Evolutionary conservation across 2,329 filamentous ascomycete species (phyloP), one percentile per base, ranked within the genome.

Genomic region (Arthrobotrys megalospora): DNA sequence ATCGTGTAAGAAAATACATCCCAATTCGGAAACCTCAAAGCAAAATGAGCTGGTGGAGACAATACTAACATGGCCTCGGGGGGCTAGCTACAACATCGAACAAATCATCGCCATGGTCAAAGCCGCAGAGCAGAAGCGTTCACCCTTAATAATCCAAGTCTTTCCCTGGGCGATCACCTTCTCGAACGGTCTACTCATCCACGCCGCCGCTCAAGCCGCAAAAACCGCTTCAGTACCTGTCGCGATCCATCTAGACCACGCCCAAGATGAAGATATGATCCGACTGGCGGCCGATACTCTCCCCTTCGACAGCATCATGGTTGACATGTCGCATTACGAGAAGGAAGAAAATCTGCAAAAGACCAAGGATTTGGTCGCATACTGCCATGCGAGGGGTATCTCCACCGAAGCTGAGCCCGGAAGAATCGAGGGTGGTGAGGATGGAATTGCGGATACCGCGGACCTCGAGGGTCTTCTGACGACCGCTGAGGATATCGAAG

Each of bases 131-230:
- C 87, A 88, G 28, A 90, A 90, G 79, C 86, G 86, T 55, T 91
- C 90, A 0, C 91, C 91, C 0, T 87, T 90, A 76, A 92, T 93
- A 86, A 89, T 93, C 81, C 89, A 91, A 28, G 88, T 93, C 80
- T 93, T 93, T 84, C 91, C 91, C 19, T 93, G 91, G 91, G 90
- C 91, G 0, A 87, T 92, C 65, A 85, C 90, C 79, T 92, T 91
- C 84, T 90, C 90, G 2, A 87, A 88, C 68, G 85, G 86, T 7
- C 83, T 88, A 34, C 86, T 90, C 38, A 87, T 90, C 8, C 86
- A 86, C 78, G 87, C 87, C 6, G 88, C 88, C 2, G 87, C 88
- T 36, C 85, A 87, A 76, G 89, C 89, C 43, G 88, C 88, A 1
- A 86, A 88, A 82, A 85, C 84, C 43, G 89, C 89, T 69, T 84